Percentiles rank a stretch among this genome's conserved stretches.
Conservation (phyloP, 1,139 yeast species). For the Yamadazyma diddensiae region DNA sequence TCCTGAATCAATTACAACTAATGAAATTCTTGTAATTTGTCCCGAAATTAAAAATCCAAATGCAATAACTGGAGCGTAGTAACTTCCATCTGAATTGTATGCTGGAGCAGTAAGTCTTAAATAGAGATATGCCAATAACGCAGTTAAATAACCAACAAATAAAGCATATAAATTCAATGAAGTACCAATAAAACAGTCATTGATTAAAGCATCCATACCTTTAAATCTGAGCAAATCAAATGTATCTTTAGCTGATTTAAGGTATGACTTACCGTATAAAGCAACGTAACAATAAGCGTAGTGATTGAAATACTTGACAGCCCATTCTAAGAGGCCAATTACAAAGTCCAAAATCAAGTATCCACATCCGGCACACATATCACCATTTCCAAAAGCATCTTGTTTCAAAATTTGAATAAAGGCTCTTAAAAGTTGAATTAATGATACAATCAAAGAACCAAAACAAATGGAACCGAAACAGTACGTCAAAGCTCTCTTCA, state of each 20-base stretch:
- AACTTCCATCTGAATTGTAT: constrained; percentile 65
- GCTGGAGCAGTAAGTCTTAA: constrained; percentile 70
- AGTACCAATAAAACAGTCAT: constrained; percentile 77
- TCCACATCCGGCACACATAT: constrained; percentile 52
- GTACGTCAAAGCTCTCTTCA: constrained; percentile 78
- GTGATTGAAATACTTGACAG: constrained; percentile 82
- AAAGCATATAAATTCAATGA: constrained; percentile 71
- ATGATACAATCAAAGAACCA: constrained; percentile 79
- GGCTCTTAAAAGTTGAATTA: constrained; percentile 61
- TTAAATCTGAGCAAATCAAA: constrained; percentile 73
- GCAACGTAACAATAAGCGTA: constrained; percentile 89
- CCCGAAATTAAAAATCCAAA: constrained; percentile 73
- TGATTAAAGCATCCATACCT: constrained; percentile 84
- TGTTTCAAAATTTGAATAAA: constrained; percentile 45
- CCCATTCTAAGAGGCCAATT: constrained; percentile 68
- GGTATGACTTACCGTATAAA: constrained; percentile 76
- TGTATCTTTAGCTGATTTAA: constrained; percentile 77
- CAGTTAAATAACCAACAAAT: constrained; percentile 66
- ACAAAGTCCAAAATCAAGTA: constrained; percentile 58
- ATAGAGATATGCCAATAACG: constrained; percentile 69
- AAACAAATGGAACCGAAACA: constrained; percentile 90
- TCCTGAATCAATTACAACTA: constrained; percentile 77
- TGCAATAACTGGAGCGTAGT: constrained; percentile 74
- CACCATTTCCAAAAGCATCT: constrained; percentile 55
- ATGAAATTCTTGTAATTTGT: constrained; percentile 72